Evolutionary conservation across 2,329 filamentous ascomycete species (phyloP).

Genomic region (Arthrobotrys pseudoclavata): DNA sequence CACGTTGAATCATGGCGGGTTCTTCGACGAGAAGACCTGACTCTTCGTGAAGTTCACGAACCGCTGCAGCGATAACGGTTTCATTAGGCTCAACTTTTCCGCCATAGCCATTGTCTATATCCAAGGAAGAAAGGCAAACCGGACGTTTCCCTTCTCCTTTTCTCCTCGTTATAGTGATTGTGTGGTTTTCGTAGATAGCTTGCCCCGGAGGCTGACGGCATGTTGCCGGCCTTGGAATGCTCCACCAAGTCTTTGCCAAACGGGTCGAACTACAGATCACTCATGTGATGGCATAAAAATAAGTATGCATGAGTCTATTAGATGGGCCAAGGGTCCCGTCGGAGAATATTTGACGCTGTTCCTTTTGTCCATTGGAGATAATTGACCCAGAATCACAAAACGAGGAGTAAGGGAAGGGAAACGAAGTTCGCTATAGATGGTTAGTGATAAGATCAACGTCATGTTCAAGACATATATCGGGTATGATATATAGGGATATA

Average conservation of each 20-base stretch:
- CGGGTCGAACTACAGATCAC: constrained; percentile 39
- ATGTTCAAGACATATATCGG: constrained; percentile 26
- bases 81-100: constrained; percentile 63
- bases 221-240: constrained; percentile 39
- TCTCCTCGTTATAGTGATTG: constrained; percentile 56
- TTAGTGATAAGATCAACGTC: constrained; percentile 56
- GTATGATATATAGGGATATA: constrained; percentile 21
- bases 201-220: constrained; percentile 34
- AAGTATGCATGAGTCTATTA: constrained; percentile 41
- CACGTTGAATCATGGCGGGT: constrained; percentile 36
- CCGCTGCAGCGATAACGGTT: constrained; percentile 62
- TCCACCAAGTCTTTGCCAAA: constrained; percentile 43
- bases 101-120: constrained; percentile 63
- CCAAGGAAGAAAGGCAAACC: constrained; percentile 23
- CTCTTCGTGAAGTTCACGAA: constrained; percentile 62
- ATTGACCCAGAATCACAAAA: constrained; percentile 57
- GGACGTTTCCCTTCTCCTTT: constrained; percentile 34
- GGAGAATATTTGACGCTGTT: constrained; percentile 50
- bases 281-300: constrained; percentile 48
- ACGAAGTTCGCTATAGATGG: constrained; percentile 45
- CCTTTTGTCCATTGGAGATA: constrained; percentile 49
- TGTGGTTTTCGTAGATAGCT: constrained; percentile 35
- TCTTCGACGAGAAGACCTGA: constrained; percentile 41
- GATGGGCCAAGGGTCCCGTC: constrained; percentile 38
- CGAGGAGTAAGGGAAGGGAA: constrained; percentile 53